Evolutionary conservation across 129 eudicot species (phyloP).

Genomic region (Oenanthe sinensis): DNA sequence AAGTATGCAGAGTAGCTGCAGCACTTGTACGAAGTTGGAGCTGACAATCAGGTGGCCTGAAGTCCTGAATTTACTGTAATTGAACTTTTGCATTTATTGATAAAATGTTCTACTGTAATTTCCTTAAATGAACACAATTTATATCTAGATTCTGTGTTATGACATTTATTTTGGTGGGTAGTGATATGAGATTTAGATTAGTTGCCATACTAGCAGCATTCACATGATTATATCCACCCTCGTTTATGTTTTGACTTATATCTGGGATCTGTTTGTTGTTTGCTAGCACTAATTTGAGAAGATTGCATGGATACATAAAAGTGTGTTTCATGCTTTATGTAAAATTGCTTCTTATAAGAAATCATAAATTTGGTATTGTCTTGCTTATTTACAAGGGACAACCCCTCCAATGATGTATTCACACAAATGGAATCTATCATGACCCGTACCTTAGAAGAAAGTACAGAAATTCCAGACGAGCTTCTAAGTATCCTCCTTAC

Average conservation of each 20-base stretch:
- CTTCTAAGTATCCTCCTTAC: constrained; percentile 45
- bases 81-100: neutral
- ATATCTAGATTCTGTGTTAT: neutral
- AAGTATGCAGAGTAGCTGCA: neutral
- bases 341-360: neutral
- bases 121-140: no score
- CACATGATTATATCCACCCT: neutral
- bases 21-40: neutral
- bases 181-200: no score
- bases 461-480: constrained; percentile 48
- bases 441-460: constrained; percentile 56
- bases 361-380: neutral
- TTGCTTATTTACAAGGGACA: constrained; percentile 29
- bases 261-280: neutral
- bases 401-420: constrained; percentile 36
- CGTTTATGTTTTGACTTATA: neutral
- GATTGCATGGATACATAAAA: neutral
- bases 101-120: neutral
- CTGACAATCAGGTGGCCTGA: neutral
- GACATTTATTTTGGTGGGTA: neutral
- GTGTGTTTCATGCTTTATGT: neutral
- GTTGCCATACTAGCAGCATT: neutral
- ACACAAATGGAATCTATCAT: constrained; percentile 55
- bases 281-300: neutral
- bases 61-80: no score